Conservation (phyloP, 345 rosid species). For the Eucalyptus tenuipes region DNA sequence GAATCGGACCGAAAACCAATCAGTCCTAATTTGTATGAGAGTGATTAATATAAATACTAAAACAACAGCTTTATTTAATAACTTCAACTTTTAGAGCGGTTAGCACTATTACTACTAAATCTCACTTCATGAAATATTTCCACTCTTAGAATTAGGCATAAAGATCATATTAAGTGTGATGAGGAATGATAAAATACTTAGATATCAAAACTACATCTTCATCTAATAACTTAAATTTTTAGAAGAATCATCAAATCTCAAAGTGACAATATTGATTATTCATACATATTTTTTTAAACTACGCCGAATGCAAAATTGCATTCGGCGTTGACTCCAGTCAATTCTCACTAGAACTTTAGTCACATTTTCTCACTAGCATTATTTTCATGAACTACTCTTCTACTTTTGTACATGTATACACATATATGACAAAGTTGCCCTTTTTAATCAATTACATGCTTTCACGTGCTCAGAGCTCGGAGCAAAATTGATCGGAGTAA, state of each 20-base stretch:
- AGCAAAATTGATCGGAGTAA: neutral
- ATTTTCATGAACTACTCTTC: neutral
- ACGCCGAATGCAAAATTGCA: rapidly evolving
- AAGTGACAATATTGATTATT: neutral
- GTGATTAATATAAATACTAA: no score
- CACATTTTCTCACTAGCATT: rapidly evolving
- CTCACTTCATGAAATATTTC: no score
- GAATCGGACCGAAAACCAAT: rapidly evolving
- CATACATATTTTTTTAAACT: rapidly evolving
- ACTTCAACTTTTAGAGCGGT: rapidly evolving
- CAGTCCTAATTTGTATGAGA: rapidly evolving
- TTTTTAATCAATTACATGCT: neutral
- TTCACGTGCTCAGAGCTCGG: neutral
- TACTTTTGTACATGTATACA: neutral
- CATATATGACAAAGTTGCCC: neutral
- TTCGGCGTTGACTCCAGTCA: rapidly evolving
- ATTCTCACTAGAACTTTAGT: neutral
- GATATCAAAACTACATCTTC: rapidly evolving
- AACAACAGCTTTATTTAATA: no score
- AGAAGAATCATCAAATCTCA: rapidly evolving
- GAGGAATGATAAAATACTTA: no score
- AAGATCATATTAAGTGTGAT: rapidly evolving
- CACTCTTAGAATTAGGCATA: rapidly evolving
- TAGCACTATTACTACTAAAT: rapidly evolving
- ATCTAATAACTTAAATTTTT: no score